Base-by-base conservation (phyloP, 345 rosid genomes). In the Fremontodendron californicum region DNA sequence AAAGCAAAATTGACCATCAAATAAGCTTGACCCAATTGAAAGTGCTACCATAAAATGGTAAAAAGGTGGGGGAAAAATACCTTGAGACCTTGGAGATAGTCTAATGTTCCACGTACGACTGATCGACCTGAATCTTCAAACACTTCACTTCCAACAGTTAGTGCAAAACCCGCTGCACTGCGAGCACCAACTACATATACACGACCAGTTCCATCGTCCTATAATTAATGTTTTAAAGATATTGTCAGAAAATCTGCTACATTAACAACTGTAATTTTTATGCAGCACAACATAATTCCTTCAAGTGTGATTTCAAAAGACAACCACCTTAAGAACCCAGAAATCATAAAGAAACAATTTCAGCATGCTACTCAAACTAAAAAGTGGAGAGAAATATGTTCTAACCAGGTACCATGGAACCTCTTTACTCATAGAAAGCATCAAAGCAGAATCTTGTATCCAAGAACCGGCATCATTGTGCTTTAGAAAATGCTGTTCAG, bases 381-480 rank as follows among this genome's bases (percentile, higher is more conserved):
- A 55, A 46, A 11, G 21, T 19, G 55, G 21, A 63, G 49, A 45
- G 71, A 31, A 60, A 68, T 9, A 31, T 37, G 70, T 37, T 78
- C 93, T 88, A 83, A 95, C 98, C 90, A 95, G 82, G 81, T 89
- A 93, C 98, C 99, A 93, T 35, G 99, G 99, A 82, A 95, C 98
- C 89, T 95, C 99, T 67, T 93, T 93, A 75, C 97, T 93, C 98
- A 92, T 89, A 11, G 98, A 92, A 37, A 95, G 81, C 91, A 93
- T 89, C 78, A 95, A 80, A 4, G 98, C 98, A 60, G 98, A 93
- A 86, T 95, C 99, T 83, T 95, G 96, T 57, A 93, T 94, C 99
- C 98, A 95, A 75, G 99, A 92, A 73, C 99, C 99, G 4, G 97
- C 87, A 87, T 93, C 99, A 85, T 90, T 95, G 84, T 92, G 98